Evolutionary conservation across 2,329 filamentous ascomycete genomes (phyloP).

Genomic region (Akanthomyces lecanii): DNA sequence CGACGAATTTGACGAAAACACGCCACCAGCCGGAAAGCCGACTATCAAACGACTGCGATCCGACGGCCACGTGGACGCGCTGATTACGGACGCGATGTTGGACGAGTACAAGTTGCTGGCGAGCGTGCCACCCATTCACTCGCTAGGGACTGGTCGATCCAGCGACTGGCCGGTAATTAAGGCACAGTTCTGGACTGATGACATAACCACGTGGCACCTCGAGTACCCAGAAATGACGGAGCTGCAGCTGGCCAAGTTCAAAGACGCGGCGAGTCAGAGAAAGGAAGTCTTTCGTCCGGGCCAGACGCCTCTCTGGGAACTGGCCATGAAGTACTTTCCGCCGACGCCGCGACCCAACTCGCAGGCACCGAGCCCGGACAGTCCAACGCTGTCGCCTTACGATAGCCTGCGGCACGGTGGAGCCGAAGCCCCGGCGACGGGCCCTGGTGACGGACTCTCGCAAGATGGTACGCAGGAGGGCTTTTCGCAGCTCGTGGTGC

Average conservation of each 20-base stretch:
- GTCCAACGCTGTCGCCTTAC: constrained; percentile 11
- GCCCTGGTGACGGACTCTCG: not conserved
- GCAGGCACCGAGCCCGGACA: constrained; percentile 15
- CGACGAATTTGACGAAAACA: constrained; percentile 45
- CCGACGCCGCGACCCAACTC: constrained; percentile 31
- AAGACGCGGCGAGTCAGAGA: constrained; percentile 45
- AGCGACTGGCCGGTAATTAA: constrained; percentile 56
- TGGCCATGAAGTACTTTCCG: constrained; percentile 57
- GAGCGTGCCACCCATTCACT: constrained; percentile 45
- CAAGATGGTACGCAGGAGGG: constrained; percentile 20
- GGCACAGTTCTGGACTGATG: constrained; percentile 53
- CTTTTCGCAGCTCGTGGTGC: constrained; percentile 20
- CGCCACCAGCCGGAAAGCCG: constrained; percentile 36
- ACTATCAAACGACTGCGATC: constrained; percentile 55
- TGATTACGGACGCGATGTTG: constrained; percentile 30
- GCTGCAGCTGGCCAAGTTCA: constrained; percentile 53
- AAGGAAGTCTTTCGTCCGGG: constrained; percentile 52
- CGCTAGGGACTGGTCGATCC: constrained; percentile 49
- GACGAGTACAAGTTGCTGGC: constrained; percentile 46
- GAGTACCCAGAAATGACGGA: constrained; percentile 62
- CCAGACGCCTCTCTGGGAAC: constrained; percentile 48
- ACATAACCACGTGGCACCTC: constrained; percentile 55
- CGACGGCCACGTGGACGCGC: constrained; percentile 36
- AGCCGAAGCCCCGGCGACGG: constrained; percentile 3
- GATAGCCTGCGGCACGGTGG: constrained; percentile 21